Percentiles rank a stretch among this genome's conserved stretches.
Evolutionary conservation across 2,329 filamentous ascomycete species (phyloP).

Genomic region (Drechslerella coelobrocha): DNA sequence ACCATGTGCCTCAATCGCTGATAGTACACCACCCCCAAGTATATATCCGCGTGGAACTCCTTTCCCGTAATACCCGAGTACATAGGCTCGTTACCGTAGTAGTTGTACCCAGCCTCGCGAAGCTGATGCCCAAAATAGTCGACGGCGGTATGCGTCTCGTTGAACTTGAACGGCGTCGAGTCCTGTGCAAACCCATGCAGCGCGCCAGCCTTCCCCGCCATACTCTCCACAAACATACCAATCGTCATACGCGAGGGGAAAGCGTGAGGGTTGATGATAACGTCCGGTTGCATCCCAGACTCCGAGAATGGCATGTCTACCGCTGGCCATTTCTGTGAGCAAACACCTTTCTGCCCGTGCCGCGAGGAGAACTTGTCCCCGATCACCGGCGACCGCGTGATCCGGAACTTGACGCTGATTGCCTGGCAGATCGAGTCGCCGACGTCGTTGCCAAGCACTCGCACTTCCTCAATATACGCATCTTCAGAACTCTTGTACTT

Average conservation of each 20-base stretch:
- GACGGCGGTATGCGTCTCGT: constrained; percentile 86
- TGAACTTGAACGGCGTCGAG: constrained; percentile 92
- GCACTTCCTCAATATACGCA: constrained; percentile 90
- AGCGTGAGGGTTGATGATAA: constrained; percentile 99
- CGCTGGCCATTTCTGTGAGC: constrained; percentile 92
- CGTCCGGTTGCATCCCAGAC: constrained; percentile 92
- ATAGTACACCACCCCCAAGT: constrained; percentile 96
- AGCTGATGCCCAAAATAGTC: constrained; percentile 97
- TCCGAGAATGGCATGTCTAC: constrained; percentile 97
- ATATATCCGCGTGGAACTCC: constrained; percentile 93
- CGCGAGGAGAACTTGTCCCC: constrained; percentile 99
- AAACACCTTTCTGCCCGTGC: constrained; percentile 97
- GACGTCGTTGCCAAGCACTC: constrained; percentile 81
- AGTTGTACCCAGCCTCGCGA: constrained; percentile 94
- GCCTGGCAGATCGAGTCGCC: constrained; percentile 84
- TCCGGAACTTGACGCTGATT: constrained; percentile 88
- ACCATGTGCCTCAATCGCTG: constrained; percentile 99
- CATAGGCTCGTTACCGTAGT: constrained; percentile 97
- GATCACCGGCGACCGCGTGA: constrained; percentile 88
- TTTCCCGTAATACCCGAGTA: constrained; percentile 96
- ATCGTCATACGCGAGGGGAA: constrained; percentile 99
- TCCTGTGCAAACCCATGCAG: constrained; percentile 96
- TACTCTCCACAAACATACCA: constrained; percentile 97
- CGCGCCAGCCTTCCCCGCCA: constrained; percentile 92
- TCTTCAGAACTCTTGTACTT: constrained; percentile 93